phyloP scores from a whole-genome alignment of 371 early-diverging fungal species.

The Dipsacomyces acuminosporus region DNA sequence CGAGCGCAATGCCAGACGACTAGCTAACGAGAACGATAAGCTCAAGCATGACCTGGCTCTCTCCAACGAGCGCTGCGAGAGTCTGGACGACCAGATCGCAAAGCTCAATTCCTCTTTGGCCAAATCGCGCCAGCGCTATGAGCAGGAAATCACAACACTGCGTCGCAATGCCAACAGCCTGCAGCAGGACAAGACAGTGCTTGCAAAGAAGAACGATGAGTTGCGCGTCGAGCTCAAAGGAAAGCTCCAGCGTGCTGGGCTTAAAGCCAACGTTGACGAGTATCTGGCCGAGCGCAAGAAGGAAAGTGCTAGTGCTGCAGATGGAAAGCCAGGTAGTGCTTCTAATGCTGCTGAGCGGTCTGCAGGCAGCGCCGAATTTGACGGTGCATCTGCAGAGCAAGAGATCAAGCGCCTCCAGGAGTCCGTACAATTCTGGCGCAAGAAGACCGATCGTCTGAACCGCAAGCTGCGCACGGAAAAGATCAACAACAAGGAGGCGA shows the following conservation, averaged over 20 bases:
- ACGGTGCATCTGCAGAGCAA: constrained; percentile 15
- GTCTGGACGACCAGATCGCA: constrained; percentile 61
- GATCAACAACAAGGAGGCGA: constrained; percentile 14
- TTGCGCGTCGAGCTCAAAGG: constrained; percentile 55
- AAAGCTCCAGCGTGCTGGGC: constrained; percentile 43
- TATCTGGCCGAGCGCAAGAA: constrained; percentile 28
- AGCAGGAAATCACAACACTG: constrained; percentile 60
- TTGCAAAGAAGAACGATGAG: constrained; percentile 57
- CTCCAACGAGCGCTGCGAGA: constrained; percentile 58
- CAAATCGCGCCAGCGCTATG: constrained; percentile 55
- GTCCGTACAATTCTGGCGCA: constrained; percentile 32
- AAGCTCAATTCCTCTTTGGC: constrained; percentile 54
- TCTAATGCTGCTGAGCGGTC: background rate
- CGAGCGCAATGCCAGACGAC: constrained; percentile 56
- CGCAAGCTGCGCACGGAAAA: constrained; percentile 32
- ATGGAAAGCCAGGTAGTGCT: background rate
- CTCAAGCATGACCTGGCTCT: constrained; percentile 53
- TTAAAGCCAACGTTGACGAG: constrained; percentile 39
- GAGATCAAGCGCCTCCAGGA: constrained; percentile 35
- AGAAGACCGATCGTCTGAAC: constrained; percentile 31
- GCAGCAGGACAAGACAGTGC: constrained; percentile 63
- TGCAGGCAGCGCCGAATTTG: background rate
- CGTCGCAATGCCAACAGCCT: constrained; percentile 57
- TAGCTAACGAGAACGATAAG: constrained; percentile 55
- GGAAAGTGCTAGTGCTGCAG: constrained; percentile 2